phyloP scores from a whole-genome alignment of 257 asterid genomes.

The Solanum raphanifolium region DNA sequence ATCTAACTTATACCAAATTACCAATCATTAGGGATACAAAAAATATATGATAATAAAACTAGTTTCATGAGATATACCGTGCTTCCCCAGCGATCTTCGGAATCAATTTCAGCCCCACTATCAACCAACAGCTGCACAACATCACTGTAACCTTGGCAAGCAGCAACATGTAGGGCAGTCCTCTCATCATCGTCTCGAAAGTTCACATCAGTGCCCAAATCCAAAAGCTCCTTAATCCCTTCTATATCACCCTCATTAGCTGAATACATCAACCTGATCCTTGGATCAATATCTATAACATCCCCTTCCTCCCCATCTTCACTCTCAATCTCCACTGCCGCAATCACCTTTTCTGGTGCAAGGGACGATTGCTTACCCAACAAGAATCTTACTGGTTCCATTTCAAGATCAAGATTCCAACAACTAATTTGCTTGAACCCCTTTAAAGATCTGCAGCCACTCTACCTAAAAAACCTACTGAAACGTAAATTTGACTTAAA shows the following conservation, averaged over 20 bases:
- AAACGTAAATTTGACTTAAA: background rate
- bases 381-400: conserved; percentile 45
- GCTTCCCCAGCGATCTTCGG: conserved; percentile 94
- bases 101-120: conserved; percentile 50
- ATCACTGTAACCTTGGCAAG: conserved; percentile 87
- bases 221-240: conserved; percentile 70
- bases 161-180: conserved; percentile 88
- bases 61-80: conserved; percentile 44
- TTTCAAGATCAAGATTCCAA: conserved; percentile 8
- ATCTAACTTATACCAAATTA: background rate
- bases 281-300: conserved; percentile 52
- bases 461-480: background rate
- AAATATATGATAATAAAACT: background rate
- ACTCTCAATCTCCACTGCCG: conserved; percentile 25
- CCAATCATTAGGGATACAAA: background rate
- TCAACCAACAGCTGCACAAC: conserved; percentile 54
- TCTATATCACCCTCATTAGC: conserved; percentile 83
- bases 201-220: conserved; percentile 58
- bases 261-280: conserved; percentile 72
- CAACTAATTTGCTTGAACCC: background rate
- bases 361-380: conserved; percentile 88
- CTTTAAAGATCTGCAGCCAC: background rate
- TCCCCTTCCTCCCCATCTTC: conserved; percentile 35
- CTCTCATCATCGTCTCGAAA: conserved; percentile 82
- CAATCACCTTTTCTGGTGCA: conserved; percentile 66